Evolutionary conservation across 2,329 filamentous ascomycete genomes (phyloP), one percentile per base, ranked within the genome.

Genomic region (Dichotomopilus funicola): DNA sequence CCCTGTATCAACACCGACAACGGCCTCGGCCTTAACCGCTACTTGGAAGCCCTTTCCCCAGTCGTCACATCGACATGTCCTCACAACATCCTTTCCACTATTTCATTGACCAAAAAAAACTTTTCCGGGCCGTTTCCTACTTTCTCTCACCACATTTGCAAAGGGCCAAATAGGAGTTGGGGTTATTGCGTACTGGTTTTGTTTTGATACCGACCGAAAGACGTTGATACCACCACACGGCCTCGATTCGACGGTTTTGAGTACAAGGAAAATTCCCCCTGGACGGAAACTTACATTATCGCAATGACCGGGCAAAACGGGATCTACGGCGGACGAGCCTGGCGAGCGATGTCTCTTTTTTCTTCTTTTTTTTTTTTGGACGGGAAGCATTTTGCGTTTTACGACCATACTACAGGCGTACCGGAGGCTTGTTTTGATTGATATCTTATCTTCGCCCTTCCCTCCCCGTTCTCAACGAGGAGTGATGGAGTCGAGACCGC

Each of bases 191-290:
- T 13, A 40, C 34, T 37, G n/a, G 38, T 13, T 46, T 34, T 54
- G 27, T 56, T 52, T 51, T 46, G 49, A 52, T 54, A 48, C 49
- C 27, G 48, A 41, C 27, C 27, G 45, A 50, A 51, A 49, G 46
- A 51, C 50, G 48, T 53, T 59, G 45, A 60, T 60, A 59, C 59
- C 59, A 61, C 50, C 51, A 56, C 51, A 40, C 49, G 49, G 48
- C 47, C 57, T 54, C 51, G 49, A 41, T 55, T 51, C 44, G 36
- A 51, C 33, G 45, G 52, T 27, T 51, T 55, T 43, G 51, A 43
- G 44, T 40, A 50, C 34, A 46, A 31, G 57, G 44, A 59, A 56
- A 51, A 35, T 38, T 33, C 51, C 37, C 47, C 8, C 9, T 49
- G 50, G 19, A 42, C 37, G 45, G 19, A 49, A 19, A 8, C 19